These are phyloP conservation scores for Coccomyxa sp. DNA, from an alignment of 139 green algal species.

Conservation along the genomic window DNA sequence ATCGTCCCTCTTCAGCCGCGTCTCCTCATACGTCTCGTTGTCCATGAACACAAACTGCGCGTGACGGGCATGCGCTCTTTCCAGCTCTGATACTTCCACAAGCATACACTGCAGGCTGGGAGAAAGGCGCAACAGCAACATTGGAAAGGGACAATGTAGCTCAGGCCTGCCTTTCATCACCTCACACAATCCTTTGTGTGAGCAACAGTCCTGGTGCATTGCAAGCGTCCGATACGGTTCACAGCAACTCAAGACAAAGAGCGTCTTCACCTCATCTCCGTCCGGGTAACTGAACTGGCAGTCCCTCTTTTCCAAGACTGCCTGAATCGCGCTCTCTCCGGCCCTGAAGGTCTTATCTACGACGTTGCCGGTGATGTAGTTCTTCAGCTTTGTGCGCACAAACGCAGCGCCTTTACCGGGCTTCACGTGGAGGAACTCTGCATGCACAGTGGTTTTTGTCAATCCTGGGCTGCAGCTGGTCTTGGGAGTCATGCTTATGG, in stretches of 20 bases:
- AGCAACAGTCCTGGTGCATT: too few species aligned
- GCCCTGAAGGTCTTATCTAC: conserved; percentile 96
- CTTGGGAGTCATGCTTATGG: not conserved
- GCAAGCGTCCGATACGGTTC: too few species aligned
- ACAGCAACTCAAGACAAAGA: too few species aligned
- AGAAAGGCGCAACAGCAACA: too few species aligned
- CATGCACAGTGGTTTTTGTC: not conserved
- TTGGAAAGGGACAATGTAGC: too few species aligned
- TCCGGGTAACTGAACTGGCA: conserved; percentile 87
- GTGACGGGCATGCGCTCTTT: not conserved
- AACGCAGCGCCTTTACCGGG: conserved; percentile 97
- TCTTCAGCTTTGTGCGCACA: conserved; percentile 96
- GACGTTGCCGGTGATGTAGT: conserved; percentile 86
- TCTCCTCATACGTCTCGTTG: conserved; percentile 93
- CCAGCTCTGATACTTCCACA: too few species aligned
- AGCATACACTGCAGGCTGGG: too few species aligned
- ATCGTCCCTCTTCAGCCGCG: conserved; percentile 66
- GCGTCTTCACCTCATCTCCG: conserved; percentile 43
- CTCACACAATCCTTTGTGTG: too few species aligned
- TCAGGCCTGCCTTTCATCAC: too few species aligned
- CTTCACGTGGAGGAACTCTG: conserved; percentile 99
- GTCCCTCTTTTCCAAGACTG: conserved; percentile 59
- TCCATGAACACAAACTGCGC: conserved; percentile 95
- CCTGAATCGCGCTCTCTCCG: conserved; percentile 75
- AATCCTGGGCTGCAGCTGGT: not conserved